A percentile compares a stretch with the other conserved stretches of the same genome.
Evolutionary conservation across 2,329 filamentous ascomycete species (phyloP).

Genomic region (Aspergillus bombycis): DNA sequence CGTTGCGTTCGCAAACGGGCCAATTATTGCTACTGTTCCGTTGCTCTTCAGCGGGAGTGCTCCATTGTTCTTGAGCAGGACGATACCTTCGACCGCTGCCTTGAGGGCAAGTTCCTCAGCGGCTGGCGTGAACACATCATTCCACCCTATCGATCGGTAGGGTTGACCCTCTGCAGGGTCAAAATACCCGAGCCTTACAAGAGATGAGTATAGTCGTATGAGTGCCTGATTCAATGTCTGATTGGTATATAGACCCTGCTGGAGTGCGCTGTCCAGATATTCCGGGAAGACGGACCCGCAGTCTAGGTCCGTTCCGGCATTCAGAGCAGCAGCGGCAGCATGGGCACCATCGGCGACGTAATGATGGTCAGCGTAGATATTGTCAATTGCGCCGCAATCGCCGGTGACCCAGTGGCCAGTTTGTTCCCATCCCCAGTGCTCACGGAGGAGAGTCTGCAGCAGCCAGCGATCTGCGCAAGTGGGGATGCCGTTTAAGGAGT

Average conservation of each 20-base stretch:
- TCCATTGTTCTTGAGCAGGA: conserved; percentile 55
- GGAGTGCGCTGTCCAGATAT: no score
- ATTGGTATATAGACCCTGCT: no score
- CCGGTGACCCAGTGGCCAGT: conserved; percentile 61
- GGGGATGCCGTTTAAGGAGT: conserved; percentile 65
- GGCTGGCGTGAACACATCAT: conserved; percentile 30
- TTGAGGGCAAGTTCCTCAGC: conserved; percentile 57
- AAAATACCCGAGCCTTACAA: no score
- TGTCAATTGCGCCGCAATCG: conserved; percentile 64
- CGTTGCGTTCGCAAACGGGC: conserved; percentile 59
- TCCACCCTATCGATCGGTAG: no score
- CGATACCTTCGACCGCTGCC: conserved; percentile 49
- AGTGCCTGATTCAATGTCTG: no score
- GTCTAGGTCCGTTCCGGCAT: conserved; percentile 35
- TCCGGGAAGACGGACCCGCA: no score
- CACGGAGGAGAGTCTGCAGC: conserved; percentile 59
- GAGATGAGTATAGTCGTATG: no score
- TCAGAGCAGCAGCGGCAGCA: conserved; percentile 50
- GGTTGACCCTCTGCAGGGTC: no score
- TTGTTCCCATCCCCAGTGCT: conserved; percentile 63
- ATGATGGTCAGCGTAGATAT: conserved; percentile 57
- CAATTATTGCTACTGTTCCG: conserved; percentile 53
- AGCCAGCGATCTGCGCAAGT: conserved; percentile 65
- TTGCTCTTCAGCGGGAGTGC: conserved; percentile 46
- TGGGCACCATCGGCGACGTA: conserved; percentile 46